Evolutionary conservation across 2,329 filamentous ascomycete genomes (phyloP).

Genomic region (Leptoxyphium fumago): DNA sequence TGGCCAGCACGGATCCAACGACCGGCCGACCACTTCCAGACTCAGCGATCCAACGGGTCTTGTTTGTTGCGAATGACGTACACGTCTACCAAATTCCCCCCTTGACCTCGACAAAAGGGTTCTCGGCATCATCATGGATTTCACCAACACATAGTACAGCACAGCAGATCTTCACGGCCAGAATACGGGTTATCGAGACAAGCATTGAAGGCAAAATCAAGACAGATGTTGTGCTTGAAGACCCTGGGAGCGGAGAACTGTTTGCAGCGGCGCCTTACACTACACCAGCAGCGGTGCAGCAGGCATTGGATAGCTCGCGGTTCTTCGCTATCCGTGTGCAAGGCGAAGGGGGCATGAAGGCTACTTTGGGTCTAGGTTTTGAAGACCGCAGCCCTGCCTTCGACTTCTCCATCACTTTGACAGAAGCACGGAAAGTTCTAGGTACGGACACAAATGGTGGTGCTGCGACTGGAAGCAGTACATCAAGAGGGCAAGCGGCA

Average conservation of each 20-base stretch:
- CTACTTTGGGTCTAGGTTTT: slow-evolving; percentile 70
- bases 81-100: slow-evolving; percentile 84
- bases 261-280: slow-evolving; percentile 78
- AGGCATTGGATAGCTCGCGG: slow-evolving; percentile 61
- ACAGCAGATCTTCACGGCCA: slow-evolving; percentile 73
- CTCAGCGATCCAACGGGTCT: slow-evolving; percentile 71
- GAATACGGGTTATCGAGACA: slow-evolving; percentile 42
- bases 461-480: slow-evolving; percentile 1
- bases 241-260: slow-evolving; percentile 54
- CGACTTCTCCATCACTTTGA: slow-evolving; percentile 67
- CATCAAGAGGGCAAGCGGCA: slow-evolving; percentile 5
- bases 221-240: slow-evolving; percentile 66
- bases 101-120: slow-evolving; percentile 60
- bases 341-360: slow-evolving; percentile 60
- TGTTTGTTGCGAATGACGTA: slow-evolving; percentile 59
- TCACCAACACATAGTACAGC: slow-evolving; percentile 44
- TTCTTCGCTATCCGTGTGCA: slow-evolving; percentile 77
- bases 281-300: slow-evolving; percentile 50
- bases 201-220: slow-evolving; percentile 36
- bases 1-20: slow-evolving; percentile 55
- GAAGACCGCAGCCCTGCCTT: slow-evolving; percentile 77
- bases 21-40: slow-evolving; percentile 43
- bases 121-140: slow-evolving; percentile 67
- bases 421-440: slow-evolving; percentile 59
- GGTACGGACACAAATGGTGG: slow-evolving; percentile 29